Evolutionary conservation across 2,329 filamentous ascomycete species (phyloP).

Genomic region (Cyphellophora europaea): DNA sequence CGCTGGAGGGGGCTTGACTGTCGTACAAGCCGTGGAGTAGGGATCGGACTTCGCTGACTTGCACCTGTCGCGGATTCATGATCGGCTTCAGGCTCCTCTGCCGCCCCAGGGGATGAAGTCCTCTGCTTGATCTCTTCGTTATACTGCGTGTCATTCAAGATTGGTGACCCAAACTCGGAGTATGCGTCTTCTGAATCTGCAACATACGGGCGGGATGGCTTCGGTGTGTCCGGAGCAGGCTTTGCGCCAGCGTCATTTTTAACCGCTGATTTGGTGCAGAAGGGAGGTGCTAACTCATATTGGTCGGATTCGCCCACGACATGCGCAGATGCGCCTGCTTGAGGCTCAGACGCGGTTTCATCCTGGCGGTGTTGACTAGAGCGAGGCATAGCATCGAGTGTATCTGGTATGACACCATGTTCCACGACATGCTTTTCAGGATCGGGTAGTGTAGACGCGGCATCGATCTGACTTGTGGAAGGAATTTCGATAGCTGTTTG

Average conservation of each 20-base stretch:
- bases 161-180: slow-evolving; percentile 13
- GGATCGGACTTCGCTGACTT: background rate
- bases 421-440: too few species aligned
- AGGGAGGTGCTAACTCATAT: background rate
- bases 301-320: background rate
- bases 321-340: slow-evolving; percentile 3
- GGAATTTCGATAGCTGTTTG: slow-evolving; percentile 10
- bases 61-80: background rate
- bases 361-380: too few species aligned
- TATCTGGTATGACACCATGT: too few species aligned
- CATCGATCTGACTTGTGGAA: slow-evolving; percentile 9
- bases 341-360: slow-evolving; percentile 5
- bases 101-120: slow-evolving; percentile 9
- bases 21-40: background rate
- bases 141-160: slow-evolving; percentile 17
- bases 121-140: slow-evolving; percentile 11
- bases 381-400: too few species aligned
- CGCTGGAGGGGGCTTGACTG: background rate
- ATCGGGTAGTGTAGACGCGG: too few species aligned
- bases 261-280: background rate
- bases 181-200: slow-evolving; percentile 3
- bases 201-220: background rate
- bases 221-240: background rate
- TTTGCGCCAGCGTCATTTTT: background rate
- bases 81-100: background rate